Evolutionary conservation across 2,329 filamentous ascomycete genomes (phyloP), one percentile per base, ranked within the genome.

Genomic region (Beauveria brongniartii): DNA sequence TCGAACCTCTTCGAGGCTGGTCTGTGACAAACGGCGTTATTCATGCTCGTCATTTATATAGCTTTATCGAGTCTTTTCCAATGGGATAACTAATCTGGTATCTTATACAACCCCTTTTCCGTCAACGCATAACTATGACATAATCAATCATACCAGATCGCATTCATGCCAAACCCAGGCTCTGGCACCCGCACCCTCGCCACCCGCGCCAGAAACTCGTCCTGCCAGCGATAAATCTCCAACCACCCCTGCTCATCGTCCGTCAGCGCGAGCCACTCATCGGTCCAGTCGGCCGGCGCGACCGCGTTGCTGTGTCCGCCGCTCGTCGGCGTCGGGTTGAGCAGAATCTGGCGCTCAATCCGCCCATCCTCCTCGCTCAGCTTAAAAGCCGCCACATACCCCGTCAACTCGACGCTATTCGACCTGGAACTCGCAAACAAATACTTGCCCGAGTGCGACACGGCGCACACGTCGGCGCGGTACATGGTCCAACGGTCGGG

Each of bases 101-200:
- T 48, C 9, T 26, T 41, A 14, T 6, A 37, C 34, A 20, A 20
- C 6, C 8, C 10, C 8, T n/a, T 5, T 37, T 18, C 12, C 28
- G 12, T 37, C 34, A 16, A 16, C 5, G 12, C 14, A 37, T 14
- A 34, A 14, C 30, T 1, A 14, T 5, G 30, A 14, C 30, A 34
- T 12, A 34, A 14, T 54, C 64, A 77, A 62, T 95, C 89, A 73
- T 94, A 94, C 91, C 91, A 96, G 64, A 95, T 92, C n/a, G 91
- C 91, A 75, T 96, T 96, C 91, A 96, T 96, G 1, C 91, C 91
- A 72, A 96, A 96, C 1, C 91, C 91, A n/a, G 89, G 90, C 77
- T 95, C 91, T 6, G 86, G 85, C 43, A 95, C 86, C 66, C 90
- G 85, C 64, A 90, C 78, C 64, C 89, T 81, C 18, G 91, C 91